phyloP scores from a whole-genome alignment of 805 yeast genomes.

The Wickerhamiella kazuoi region DNA sequence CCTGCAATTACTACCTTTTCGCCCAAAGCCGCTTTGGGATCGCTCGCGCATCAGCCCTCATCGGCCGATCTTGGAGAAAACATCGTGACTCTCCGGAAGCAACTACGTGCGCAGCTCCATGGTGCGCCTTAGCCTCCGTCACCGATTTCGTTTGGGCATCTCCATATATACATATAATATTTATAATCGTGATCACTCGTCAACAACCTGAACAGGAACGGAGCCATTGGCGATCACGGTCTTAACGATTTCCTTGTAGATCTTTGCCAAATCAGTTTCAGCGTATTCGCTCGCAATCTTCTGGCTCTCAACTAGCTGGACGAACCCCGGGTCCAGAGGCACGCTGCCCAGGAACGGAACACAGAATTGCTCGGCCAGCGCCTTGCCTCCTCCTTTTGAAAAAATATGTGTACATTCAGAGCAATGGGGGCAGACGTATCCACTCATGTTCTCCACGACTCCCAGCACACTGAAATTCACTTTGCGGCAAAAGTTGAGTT shows the following conservation, averaged over 20 bases:
- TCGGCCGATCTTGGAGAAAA: no score
- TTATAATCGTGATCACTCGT: not conserved
- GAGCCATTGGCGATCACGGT: conserved; percentile 4
- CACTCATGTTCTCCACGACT: conserved; percentile 89
- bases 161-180: not conserved
- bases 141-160: not conserved
- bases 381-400: conserved; percentile 80
- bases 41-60: no score
- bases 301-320: conserved; percentile 65
- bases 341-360: conserved; percentile 67
- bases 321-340: conserved; percentile 88
- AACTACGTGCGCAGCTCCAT: no score
- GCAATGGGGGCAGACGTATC: conserved; percentile 88
- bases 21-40: conserved; percentile 4
- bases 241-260: conserved; percentile 31
- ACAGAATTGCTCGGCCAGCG: conserved; percentile 41
- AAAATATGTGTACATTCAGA: conserved; percentile 75
- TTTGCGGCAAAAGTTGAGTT: conserved; percentile 77
- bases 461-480: conserved; percentile 71
- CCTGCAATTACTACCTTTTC: not conserved
- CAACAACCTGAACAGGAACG: not conserved
- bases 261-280: conserved; percentile 23
- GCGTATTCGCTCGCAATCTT: conserved; percentile 19
- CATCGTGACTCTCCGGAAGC: no score
- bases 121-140: no score